Base-by-base conservation (phyloP, 2,329 filamentous ascomycete species). In the Microascus cirrosus region DNA sequence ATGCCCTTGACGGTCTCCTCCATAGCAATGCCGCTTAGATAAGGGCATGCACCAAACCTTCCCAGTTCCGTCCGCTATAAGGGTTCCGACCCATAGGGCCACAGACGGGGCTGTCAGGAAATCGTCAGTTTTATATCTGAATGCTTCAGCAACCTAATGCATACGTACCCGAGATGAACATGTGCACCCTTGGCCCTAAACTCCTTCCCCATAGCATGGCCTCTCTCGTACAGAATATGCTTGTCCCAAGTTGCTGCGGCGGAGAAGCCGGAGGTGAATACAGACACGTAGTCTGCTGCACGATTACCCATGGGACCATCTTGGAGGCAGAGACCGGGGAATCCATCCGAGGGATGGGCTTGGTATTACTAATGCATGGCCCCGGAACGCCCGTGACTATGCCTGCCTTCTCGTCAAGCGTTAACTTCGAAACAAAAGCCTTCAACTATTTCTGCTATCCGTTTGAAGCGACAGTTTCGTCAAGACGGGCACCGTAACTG, bases 181-280 rank as follows among this genome's bases (percentile, higher is more conserved):
- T 91, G 86, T 24, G 88, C 78, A 59, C 88, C 88, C 73, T 92
- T 92, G 61, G 71, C 84, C 63, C 78, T 82, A 67, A 87, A 84
- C 69, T 93, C 89, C 54, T 67, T 52, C 20, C 73, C 75, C 72
- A 77, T 73, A 11, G 36, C 36, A 42, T 15, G n/a, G n/a, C 12
- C 36, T 42, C 36, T 6, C 13, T 42, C 36, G n/a, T 42, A 42
- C 36, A 42, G 13, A 12, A 42, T 42, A 12, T 42, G 12, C 36
- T 42, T 42, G n/a, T 42, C 36, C 36, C 36, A 42, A 11, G 36
- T 15, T 3, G 36, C 13, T 11, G 36, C 36, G 10, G n/a, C n/a
- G 10, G 36, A 15, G n/a, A 42, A 12, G 3, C 36, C 36, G 13
- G 36, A 12, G 4, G 36, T 12, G 36, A 42, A 42, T 12, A 42